Conservation (phyloP, 305 asterid species). For the Ajuga reptans region DNA sequence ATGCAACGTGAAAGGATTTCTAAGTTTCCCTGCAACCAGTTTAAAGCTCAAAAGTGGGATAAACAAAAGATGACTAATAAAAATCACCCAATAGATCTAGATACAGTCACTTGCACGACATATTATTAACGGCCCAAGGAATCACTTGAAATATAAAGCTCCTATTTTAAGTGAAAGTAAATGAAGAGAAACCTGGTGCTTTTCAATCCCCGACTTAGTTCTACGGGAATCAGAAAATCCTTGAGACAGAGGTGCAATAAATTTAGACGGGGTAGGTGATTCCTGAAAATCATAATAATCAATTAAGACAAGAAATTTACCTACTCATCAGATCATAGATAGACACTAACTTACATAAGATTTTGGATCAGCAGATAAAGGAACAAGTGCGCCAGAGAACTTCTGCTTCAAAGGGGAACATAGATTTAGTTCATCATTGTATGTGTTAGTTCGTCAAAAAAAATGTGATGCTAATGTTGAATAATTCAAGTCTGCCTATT, state of each 20-base stretch:
- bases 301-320: slow-evolving; percentile 20
- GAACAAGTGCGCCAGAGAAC: slow-evolving; percentile 56
- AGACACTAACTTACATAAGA: slow-evolving; percentile 48
- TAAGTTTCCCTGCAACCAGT: slow-evolving; percentile 49
- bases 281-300: slow-evolving; percentile 49
- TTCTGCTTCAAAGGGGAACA: slow-evolving; percentile 44
- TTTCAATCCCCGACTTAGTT: slow-evolving; percentile 61
- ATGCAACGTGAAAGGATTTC: slow-evolving; percentile 83
- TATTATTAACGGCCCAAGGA: neutral
- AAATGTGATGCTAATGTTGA: neutral
- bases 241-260: slow-evolving; percentile 50
- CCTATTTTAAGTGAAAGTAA: slow-evolving; percentile 13
- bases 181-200: slow-evolving; percentile 57
- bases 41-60: slow-evolving; percentile 4
- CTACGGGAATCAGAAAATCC: slow-evolving; percentile 81
- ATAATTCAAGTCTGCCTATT: slow-evolving; percentile 1
- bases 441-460: neutral
- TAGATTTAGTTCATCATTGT: slow-evolving; percentile 18
- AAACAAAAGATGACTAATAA: neutral
- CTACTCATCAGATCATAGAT: slow-evolving; percentile 11
- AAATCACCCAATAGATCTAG: neutral
- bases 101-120: slow-evolving; percentile 3
- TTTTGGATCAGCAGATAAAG: slow-evolving; percentile 61
- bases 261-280: slow-evolving; percentile 91
- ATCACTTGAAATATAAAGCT: neutral